These are phyloP conservation scores for Triticum urartu DNA, from an alignment of 176 grass and related monocot genomes.

Conservation along the genomic window DNA sequence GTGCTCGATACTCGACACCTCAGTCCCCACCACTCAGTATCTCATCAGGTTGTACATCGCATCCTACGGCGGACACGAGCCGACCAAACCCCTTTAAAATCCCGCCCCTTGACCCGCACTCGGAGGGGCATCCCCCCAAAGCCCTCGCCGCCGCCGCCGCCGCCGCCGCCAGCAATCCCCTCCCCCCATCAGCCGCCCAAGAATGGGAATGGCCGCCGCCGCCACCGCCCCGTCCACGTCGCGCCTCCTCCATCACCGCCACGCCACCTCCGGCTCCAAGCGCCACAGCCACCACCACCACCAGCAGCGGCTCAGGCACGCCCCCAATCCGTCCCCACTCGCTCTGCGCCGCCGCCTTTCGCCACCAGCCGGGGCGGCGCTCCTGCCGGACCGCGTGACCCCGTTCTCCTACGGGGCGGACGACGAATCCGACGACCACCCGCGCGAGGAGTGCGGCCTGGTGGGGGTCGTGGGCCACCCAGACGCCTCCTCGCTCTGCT, in stretches of 20 bases:
- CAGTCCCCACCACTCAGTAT: not conserved
- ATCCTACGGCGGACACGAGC: conserved; percentile 28
- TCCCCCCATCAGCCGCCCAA: not conserved
- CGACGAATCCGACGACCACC: conserved; percentile 47
- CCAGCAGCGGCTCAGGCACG: not conserved
- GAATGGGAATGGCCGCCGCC: conserved; percentile 27
- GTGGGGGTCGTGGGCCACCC: conserved; percentile 62
- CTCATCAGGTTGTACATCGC: not conserved
- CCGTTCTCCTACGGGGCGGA: conserved; percentile 20
- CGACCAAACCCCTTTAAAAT: conserved; percentile 39
- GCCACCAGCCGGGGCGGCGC: not conserved
- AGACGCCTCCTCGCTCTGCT: conserved; percentile 60
- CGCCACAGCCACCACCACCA: not conserved
- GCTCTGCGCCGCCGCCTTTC: conserved; percentile 13
- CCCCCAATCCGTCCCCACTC: not conserved
- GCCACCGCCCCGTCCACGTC: not conserved
- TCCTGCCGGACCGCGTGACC: conserved; percentile 29
- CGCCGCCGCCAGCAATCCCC: not conserved
- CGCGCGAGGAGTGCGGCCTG: conserved; percentile 78
- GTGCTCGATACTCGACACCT: not conserved
- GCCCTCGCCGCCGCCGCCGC: not conserved
- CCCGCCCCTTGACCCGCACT: conserved; percentile 22
- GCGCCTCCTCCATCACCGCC: conserved; percentile 20
- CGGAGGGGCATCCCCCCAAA: not conserved
- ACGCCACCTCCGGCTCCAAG: not conserved